phyloP scores from a whole-genome alignment of 2,329 filamentous ascomycete species.

The Mycogone perniciosa region DNA sequence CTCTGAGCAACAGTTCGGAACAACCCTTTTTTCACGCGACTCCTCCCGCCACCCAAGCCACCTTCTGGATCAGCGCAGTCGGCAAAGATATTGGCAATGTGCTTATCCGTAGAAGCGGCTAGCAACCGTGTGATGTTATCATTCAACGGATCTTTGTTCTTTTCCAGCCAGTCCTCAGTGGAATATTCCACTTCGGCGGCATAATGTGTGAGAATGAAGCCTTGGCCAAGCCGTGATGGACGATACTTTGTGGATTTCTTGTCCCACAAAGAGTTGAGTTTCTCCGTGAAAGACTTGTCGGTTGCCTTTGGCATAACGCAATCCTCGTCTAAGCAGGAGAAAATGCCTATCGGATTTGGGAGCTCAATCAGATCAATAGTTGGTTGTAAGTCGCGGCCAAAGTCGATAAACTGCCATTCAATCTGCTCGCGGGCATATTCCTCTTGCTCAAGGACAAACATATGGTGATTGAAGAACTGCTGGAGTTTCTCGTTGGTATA shows the following conservation, averaged over 20 bases:
- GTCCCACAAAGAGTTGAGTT: conserved; percentile 94
- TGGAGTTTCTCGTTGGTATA: conserved; percentile 99
- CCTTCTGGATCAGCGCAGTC: conserved; percentile 84
- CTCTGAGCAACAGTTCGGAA: conserved; percentile 95
- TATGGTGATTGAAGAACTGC: conserved; percentile 99
- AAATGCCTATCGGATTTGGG: conserved; percentile 95
- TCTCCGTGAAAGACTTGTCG: conserved; percentile 94
- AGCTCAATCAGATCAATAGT: conserved; percentile 97
- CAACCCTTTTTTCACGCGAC: conserved; percentile 89
- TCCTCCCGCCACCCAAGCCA: conserved; percentile 59
- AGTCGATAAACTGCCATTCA: conserved; percentile 99
- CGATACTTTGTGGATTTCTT: conserved; percentile 93
- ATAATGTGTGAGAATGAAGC: conserved; percentile 95
- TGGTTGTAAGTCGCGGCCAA: conserved; percentile 91
- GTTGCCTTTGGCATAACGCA: conserved; percentile 99
- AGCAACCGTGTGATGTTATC: conserved; percentile 92
- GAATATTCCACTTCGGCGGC: conserved; percentile 97
- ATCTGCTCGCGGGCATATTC: conserved; percentile 97
- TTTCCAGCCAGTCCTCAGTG: conserved; percentile 91
- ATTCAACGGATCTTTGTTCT: conserved; percentile 97
- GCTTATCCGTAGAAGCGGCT: conserved; percentile 72
- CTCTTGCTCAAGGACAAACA: conserved; percentile 98
- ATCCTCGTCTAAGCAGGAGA: conserved; percentile 96
- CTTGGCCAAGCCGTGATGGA: conserved; percentile 77
- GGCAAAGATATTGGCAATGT: conserved; percentile 76